Conservation (phyloP, 2,329 filamentous ascomycete species). For the Fusarium proliferatum region DNA sequence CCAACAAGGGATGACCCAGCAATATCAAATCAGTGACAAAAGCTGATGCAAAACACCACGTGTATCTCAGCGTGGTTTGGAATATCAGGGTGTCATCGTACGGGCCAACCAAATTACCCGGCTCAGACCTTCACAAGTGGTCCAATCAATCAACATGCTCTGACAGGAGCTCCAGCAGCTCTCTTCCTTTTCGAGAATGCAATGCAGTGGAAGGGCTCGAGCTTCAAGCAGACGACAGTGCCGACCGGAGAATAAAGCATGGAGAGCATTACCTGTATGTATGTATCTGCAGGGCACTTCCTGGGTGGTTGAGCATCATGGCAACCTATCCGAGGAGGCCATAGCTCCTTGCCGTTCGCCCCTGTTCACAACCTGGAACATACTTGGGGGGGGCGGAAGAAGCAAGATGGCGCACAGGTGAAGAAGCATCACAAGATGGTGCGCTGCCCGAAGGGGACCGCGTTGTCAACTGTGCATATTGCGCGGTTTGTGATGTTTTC, state of each 20-base stretch:
- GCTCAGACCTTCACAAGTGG: not conserved
- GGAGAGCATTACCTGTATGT: slow-evolving; percentile 10
- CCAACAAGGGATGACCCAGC: not conserved
- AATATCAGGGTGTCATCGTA: not conserved
- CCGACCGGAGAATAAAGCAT: slow-evolving; percentile 16
- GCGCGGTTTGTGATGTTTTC: not conserved
- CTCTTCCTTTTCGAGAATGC: not conserved
- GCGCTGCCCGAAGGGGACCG: not conserved
- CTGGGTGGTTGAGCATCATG: slow-evolving; percentile 17
- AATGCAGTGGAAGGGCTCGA: not conserved
- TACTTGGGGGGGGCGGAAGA: slow-evolving; percentile 14
- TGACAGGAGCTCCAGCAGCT: not conserved
- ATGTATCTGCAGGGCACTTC: slow-evolving; percentile 22
- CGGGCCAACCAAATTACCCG: not conserved
- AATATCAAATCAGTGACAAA: not conserved
- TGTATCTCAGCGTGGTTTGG: not conserved
- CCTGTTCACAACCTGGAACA: slow-evolving; percentile 18
- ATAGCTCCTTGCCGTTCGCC: slow-evolving; percentile 33
- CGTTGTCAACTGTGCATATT: slow-evolving; percentile 8
- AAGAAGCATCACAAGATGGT: slow-evolving; percentile 6
- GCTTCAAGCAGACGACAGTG: slow-evolving; percentile 3
- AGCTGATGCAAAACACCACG: not conserved
- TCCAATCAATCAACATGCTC: not conserved
- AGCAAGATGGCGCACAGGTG: slow-evolving; percentile 14
- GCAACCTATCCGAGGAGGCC: slow-evolving; percentile 20